Conservation (phyloP, 1,284 basidiomycete genomes). For the Marasmius tenuissimus region DNA sequence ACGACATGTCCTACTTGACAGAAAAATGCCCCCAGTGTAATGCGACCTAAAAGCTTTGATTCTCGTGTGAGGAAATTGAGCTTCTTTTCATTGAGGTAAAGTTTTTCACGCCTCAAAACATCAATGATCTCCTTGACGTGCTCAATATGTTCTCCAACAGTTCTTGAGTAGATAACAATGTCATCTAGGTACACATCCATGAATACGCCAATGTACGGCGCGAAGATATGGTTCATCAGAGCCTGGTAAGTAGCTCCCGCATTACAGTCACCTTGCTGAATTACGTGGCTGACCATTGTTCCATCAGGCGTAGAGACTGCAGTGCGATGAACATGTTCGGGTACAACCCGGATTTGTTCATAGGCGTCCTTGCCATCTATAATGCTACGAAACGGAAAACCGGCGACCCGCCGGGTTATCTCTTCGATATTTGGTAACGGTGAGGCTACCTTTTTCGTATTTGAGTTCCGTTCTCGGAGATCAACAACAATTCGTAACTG, state of each 20-base stretch:
- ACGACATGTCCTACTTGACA: too few relatives aligned
- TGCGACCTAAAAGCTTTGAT: slow-evolving; percentile 22
- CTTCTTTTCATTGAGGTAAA: slow-evolving; percentile 5
- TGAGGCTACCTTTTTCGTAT: slow-evolving; percentile 18
- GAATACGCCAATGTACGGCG: slow-evolving; percentile 23
- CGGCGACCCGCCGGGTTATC: slow-evolving; percentile 30
- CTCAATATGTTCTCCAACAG: slow-evolving; percentile 24
- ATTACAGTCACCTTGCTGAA: slow-evolving; percentile 32
- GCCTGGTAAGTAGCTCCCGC: slow-evolving; percentile 21
- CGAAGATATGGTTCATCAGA: slow-evolving; percentile 30
- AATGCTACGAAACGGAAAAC: slow-evolving; percentile 23
- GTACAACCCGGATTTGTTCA: slow-evolving; percentile 26
- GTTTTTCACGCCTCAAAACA: slow-evolving; percentile 17
- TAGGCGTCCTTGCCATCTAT: slow-evolving; percentile 31
- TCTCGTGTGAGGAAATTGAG: slow-evolving; percentile 18
- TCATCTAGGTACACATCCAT: slow-evolving; percentile 22
- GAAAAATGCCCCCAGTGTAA: too few relatives aligned
- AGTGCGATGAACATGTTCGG: slow-evolving; percentile 22
- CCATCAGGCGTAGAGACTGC: slow-evolving; percentile 25
- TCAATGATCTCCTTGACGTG: slow-evolving; percentile 22
- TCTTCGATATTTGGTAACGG: slow-evolving; percentile 14
- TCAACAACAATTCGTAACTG: slow-evolving; percentile 24
- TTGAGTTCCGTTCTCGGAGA: slow-evolving; percentile 21
- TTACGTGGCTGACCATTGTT: slow-evolving; percentile 27
- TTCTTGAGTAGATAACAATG: slow-evolving; percentile 22